Conservation (phyloP, 2,329 filamentous ascomycete species). For the Fusarium protoensiforme region DNA sequence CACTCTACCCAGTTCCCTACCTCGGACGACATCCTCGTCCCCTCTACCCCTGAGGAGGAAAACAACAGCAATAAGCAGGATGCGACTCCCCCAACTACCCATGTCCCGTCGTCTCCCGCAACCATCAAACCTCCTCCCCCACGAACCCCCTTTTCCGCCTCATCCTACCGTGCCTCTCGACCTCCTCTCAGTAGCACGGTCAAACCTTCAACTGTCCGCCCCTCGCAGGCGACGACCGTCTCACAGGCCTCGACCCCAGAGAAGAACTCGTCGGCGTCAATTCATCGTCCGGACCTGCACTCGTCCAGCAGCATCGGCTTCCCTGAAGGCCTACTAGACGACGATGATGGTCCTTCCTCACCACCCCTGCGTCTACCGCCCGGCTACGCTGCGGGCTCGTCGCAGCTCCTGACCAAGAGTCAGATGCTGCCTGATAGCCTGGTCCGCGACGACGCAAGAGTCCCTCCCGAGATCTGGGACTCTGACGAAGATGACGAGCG, state of each 20-base stretch:
- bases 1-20: slow-evolving; percentile 51
- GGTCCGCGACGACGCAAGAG: slow-evolving; percentile 48
- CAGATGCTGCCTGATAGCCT: slow-evolving; percentile 64
- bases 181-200: slow-evolving; percentile 22
- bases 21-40: slow-evolving; percentile 48
- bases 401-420: slow-evolving; percentile 62
- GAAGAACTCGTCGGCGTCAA: slow-evolving; percentile 23
- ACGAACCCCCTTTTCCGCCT: slow-evolving; percentile 17
- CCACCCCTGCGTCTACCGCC: slow-evolving; percentile 14
- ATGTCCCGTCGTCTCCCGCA: slow-evolving; percentile 14
- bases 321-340: slow-evolving; percentile 24
- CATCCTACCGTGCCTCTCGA: slow-evolving; percentile 33
- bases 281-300: slow-evolving; percentile 22
- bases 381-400: slow-evolving; percentile 40
- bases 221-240: slow-evolving; percentile 52
- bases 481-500: slow-evolving; percentile 46
- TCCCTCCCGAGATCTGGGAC: slow-evolving; percentile 51
- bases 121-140: slow-evolving; percentile 31
- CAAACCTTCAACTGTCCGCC: slow-evolving; percentile 28
- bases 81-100: slow-evolving; percentile 27
- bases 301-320: slow-evolving; percentile 43
- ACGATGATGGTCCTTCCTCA: slow-evolving; percentile 40
- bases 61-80: slow-evolving; percentile 5
- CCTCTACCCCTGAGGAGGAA: slow-evolving; percentile 47
- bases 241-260: slow-evolving; percentile 50